Conservation (phyloP, 805 yeast genomes). For the Kuraishia molischiana region DNA sequence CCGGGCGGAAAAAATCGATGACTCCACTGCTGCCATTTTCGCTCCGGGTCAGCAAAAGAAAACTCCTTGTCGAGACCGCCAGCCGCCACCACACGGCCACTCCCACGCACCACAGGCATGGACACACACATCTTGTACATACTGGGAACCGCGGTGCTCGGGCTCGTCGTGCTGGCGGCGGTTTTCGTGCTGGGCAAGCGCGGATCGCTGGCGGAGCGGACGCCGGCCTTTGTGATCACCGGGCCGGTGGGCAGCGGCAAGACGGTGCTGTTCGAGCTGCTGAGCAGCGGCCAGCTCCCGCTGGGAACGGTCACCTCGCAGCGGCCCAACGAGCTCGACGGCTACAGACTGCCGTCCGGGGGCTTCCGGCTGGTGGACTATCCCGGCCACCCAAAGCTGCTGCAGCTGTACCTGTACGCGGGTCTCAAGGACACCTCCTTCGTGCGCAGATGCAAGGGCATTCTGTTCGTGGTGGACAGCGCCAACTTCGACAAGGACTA, state of each 20-base stretch:
- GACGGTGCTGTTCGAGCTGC: slow-evolving; percentile 7
- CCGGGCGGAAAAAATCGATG: no score
- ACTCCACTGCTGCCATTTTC: no score
- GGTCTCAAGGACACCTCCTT: slow-evolving; percentile 30
- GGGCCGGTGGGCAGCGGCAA: slow-evolving; percentile 8
- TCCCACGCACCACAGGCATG: no score
- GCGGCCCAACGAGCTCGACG: slow-evolving; percentile 29
- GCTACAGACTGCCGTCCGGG: slow-evolving; percentile 29
- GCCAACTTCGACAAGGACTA: slow-evolving; percentile 39
- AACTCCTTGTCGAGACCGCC: no score
- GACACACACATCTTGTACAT: no score
- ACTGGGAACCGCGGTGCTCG: slow-evolving; percentile 2
- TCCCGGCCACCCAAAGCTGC: slow-evolving; percentile 83
- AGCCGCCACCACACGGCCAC: no score
- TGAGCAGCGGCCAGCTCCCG: slow-evolving; percentile 12
- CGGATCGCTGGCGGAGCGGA: neutral
- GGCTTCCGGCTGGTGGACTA: slow-evolving; percentile 56
- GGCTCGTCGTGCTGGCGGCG: slow-evolving; percentile 2
- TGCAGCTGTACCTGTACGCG: slow-evolving; percentile 40
- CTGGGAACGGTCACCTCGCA: slow-evolving; percentile 39
- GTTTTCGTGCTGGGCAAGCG: neutral
- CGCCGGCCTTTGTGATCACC: slow-evolving; percentile 5
- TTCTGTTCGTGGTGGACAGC: slow-evolving; percentile 73
- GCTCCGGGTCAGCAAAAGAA: no score
- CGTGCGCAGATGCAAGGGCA: slow-evolving; percentile 43